These are phyloP conservation scores for Anthracocystis walkeri DNA, from an alignment of 1,284 basidiomycete genomes.

Conservation along the genomic window DNA sequence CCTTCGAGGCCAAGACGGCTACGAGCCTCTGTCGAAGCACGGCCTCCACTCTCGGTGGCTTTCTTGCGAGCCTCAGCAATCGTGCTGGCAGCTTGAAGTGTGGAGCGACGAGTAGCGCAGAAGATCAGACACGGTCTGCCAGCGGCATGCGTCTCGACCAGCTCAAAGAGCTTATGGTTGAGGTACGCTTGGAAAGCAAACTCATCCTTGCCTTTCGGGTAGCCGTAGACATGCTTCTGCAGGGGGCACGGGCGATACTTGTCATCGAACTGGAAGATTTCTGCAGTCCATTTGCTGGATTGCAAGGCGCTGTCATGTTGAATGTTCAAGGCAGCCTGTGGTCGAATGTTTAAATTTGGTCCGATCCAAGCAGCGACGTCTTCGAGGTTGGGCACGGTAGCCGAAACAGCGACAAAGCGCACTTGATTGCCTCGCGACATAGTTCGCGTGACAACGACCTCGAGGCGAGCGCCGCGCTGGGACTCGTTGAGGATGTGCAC, in stretches of 20 bases:
- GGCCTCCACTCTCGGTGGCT: conserved; percentile 28
- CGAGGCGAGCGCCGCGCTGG: conserved; percentile 74
- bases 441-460: conserved; percentile 94
- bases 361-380: conserved; percentile 93
- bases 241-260: conserved; percentile 59
- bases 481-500: conserved; percentile 91
- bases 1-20: conserved; percentile 8
- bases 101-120: conserved; percentile 72
- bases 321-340: not conserved
- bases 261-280: conserved; percentile 57
- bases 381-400: conserved; percentile 90
- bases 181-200: conserved; percentile 81
- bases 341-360: not conserved
- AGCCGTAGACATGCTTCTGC: conserved; percentile 66
- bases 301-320: not conserved
- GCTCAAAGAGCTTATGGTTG: conserved; percentile 80
- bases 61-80: conserved; percentile 76
- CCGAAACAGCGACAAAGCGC: conserved; percentile 88
- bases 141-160: conserved; percentile 50
- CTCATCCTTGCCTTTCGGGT: conserved; percentile 76
- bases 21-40: conserved; percentile 12
- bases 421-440: conserved; percentile 75
- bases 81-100: conserved; percentile 76
- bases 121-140: conserved; percentile 58
- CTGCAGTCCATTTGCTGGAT: conserved; percentile 11